These are phyloP conservation scores for Tillandsia fasciculata DNA, from an alignment of 176 grass and related monocot species.

Conservation along the genomic window DNA sequence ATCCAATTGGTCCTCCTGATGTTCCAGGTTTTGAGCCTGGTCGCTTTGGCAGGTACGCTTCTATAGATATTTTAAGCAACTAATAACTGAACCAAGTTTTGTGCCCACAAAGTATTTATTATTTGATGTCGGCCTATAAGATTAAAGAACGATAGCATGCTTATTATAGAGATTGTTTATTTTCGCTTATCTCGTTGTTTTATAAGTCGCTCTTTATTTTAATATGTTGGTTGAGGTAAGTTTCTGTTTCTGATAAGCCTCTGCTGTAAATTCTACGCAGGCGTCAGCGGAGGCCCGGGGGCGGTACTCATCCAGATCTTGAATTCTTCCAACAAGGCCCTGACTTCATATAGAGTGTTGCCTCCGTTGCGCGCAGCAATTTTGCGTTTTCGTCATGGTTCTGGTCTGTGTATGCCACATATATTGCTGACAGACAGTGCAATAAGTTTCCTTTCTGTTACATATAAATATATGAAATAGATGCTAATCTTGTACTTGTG, in stretches of 20 bases:
- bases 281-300: conserved; percentile 34
- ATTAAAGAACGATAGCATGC: too few relatives aligned
- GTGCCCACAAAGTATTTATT: too few relatives aligned
- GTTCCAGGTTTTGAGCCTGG: conserved; percentile 85
- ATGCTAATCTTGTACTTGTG: too few relatives aligned
- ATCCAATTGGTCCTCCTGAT: conserved; percentile 72
- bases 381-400: not conserved
- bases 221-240: not conserved
- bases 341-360: not conserved
- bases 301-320: conserved; percentile 61
- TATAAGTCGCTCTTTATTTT: not conserved
- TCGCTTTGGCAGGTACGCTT: conserved; percentile 58
- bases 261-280: conserved; percentile 10
- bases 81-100: not conserved
- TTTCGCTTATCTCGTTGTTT: too few relatives aligned
- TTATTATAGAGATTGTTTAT: too few relatives aligned
- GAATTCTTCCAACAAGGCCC: conserved; percentile 13
- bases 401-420: not conserved
- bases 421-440: too few relatives aligned
- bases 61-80: conserved; percentile 21
- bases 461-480: too few relatives aligned
- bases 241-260: not conserved
- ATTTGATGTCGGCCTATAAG: too few relatives aligned
- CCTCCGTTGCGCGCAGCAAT: not conserved
- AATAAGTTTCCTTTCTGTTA: too few relatives aligned